phyloP scores from a whole-genome alignment of 2,329 filamentous ascomycete species.

The Geosmithia putterillii region DNA sequence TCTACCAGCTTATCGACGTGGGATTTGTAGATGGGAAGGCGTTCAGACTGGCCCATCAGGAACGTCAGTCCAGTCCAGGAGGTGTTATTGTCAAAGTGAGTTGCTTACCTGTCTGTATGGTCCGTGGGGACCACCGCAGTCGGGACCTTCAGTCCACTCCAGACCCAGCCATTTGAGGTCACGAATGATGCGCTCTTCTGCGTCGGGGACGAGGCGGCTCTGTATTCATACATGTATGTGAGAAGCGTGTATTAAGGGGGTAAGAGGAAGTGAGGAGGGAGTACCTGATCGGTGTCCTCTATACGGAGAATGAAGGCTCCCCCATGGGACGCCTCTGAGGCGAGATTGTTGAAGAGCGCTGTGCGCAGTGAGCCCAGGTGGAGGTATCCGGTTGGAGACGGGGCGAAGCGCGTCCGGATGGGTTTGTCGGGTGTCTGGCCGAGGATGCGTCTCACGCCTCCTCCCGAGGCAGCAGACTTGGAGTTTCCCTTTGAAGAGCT shows the following conservation, averaged over 20 bases:
- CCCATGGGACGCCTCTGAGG: slow-evolving; percentile 68
- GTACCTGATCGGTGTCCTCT: slow-evolving; percentile 88
- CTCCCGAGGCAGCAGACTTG: too few relatives aligned
- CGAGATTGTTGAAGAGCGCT: slow-evolving; percentile 86
- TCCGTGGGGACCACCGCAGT: slow-evolving; percentile 67
- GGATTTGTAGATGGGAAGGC: slow-evolving; percentile 58
- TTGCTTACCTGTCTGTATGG: slow-evolving; percentile 70
- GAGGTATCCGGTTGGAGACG: slow-evolving; percentile 86
- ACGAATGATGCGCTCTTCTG: slow-evolving; percentile 63
- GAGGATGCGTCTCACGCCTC: slow-evolving; percentile 10
- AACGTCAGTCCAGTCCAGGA: neutral
- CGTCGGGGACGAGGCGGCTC: slow-evolving; percentile 71
- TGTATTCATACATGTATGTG: slow-evolving; percentile 19
- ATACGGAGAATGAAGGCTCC: slow-evolving; percentile 86
- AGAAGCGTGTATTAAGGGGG: slow-evolving; percentile 3
- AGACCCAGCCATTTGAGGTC: slow-evolving; percentile 85
- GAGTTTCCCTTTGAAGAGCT: too few relatives aligned
- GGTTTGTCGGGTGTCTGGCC: slow-evolving; percentile 40
- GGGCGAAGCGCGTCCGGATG: slow-evolving; percentile 65
- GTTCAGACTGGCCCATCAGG: slow-evolving; percentile 52
- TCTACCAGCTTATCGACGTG: slow-evolving; percentile 60
- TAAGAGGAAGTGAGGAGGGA: neutral
- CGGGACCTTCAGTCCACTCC: slow-evolving; percentile 88
- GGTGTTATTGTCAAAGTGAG: neutral
- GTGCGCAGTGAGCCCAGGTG: slow-evolving; percentile 88